These are phyloP conservation scores for Kernera saxatilis DNA, from an alignment of 345 rosid genomes.

Conservation along the genomic window DNA sequence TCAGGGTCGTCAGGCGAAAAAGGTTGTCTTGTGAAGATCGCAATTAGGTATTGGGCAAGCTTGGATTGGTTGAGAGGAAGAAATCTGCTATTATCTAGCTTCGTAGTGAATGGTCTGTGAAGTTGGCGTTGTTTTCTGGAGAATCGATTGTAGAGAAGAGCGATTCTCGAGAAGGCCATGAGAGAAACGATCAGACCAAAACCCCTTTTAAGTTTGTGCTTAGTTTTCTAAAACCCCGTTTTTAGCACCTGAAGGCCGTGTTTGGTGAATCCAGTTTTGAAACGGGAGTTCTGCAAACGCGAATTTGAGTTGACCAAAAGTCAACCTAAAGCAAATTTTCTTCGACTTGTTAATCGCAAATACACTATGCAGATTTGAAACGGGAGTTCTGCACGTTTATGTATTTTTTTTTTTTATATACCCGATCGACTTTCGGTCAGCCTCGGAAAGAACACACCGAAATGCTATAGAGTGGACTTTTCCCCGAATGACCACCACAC, in stretches of 20 bases:
- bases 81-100: slow-evolving; percentile 12
- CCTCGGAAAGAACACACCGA: too few species aligned
- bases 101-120: slow-evolving; percentile 27
- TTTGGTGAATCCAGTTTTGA: neutral
- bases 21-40: slow-evolving; percentile 53
- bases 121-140: slow-evolving; percentile 19
- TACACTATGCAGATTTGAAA: too few species aligned
- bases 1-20: slow-evolving; percentile 42
- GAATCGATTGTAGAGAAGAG: slow-evolving; percentile 24
- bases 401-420: too few species aligned
- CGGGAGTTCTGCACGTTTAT: too few species aligned
- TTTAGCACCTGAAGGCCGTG: slow-evolving; percentile 5
- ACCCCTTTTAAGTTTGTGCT: neutral
- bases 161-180: slow-evolving; percentile 30
- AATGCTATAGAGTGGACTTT: too few species aligned
- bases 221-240: neutral
- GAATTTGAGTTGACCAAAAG: neutral
- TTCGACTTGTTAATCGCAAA: too few species aligned
- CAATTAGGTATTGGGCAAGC: slow-evolving; percentile 38
- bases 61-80: slow-evolving; percentile 25
- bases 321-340: neutral
- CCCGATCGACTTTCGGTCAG: too few species aligned
- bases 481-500: too few species aligned
- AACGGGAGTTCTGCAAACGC: neutral
- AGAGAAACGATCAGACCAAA: slow-evolving; percentile 7